Base-by-base conservation (phyloP, 768 basidiomycete genomes). In the Podaxis sp. region DNA sequence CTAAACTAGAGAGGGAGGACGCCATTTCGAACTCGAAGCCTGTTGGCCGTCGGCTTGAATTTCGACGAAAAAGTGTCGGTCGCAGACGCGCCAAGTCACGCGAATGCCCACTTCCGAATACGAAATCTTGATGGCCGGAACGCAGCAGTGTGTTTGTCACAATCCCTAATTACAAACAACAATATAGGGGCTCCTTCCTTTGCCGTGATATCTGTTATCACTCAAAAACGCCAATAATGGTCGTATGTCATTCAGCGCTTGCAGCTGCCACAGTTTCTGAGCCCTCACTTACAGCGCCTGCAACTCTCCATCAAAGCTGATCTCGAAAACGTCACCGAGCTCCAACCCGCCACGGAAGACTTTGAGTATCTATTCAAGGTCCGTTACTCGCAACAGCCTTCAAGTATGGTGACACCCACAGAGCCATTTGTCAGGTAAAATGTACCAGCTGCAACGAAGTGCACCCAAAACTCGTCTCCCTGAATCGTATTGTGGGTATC, bases 291-390 rank as follows among this genome's bases (percentile, higher is more conserved):
- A 33, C 33, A 89, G 88, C 82, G 77, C 61, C 79, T 92, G 13
- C 77, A 79, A 64, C 77, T 91, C 33, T 88, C 86, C 52, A 89
- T 92, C 72, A 87, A 87, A 75, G 93, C 92, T 11, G 89, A 90
- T 2, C 81, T 95, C 49, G 90, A 94, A 72, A 88, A 90, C 66
- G 86, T 93, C 64, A 89, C 90, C 8, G 78, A 85, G 67, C 76
- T 95, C 30, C 75, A 76, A 55, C 92, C 92, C 33, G 80, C 82
- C n/a, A 73, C 79, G 3, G 80, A 86, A 33, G 82, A 87, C 66
- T 95, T 90, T 67, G 89, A 93, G 62, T 95, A 84, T 72, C 88
- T 89, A 79, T 94, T 95, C 78, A 73, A 88, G 79, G 92, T 90
- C 55, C n/a, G 64, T 30, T 30, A 36, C 52, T 36, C 49, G 36